Evolutionary conservation across 192 early-diverging fungal genomes (phyloP), one percentile per base, ranked within the genome.

Genomic region (Coemansia furcata): DNA sequence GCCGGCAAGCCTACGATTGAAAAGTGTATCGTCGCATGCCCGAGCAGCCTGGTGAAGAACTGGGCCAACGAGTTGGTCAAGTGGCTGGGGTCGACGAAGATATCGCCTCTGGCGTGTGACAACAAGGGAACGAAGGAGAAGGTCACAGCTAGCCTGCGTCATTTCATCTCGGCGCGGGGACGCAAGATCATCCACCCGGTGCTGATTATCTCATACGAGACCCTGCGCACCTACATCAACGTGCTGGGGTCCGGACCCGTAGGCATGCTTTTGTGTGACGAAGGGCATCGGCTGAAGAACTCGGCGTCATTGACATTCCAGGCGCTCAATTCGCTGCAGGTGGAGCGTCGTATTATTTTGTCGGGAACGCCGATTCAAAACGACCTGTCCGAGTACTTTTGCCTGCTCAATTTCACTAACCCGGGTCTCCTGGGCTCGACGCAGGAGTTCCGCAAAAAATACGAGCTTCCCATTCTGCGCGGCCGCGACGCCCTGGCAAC

Each of bases 41-140:
- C 98, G 0, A 95, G 92, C 36, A 91, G 88, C 70, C 85, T 99
- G 43, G 98, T 99, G 7, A 90, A 88, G 72, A 99, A 99, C 73
- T 99, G 98, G 98, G 95, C 91, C 15, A 99, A 99, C 71, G 98
- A 99, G 85, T 69, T 98, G 69, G 85, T 89, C 55, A 99, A 98
- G 71, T 98, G 96, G 97, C 86, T 99, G 0, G 96, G 97, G 6
- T 82, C 88, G 2, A 85, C 74, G 8, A 85, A 92, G 42, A 93
- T 99, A 21, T 85, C 87, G 49, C 92, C 95, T 6, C 82, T 94
- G 63, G 91, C 92, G 0, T 94, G 95, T 73, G 96, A 99, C 64
- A 89, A 90, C 66, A 95, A 94, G 66, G 93, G 89, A 1, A 86
- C 89, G 2, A 95, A 94, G 67, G 95, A 97, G 55, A 92, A 95